These are phyloP conservation scores for Microcyclospora tardicrescens DNA, from an alignment of 2,329 filamentous ascomycete species.

Conservation along the genomic window DNA sequence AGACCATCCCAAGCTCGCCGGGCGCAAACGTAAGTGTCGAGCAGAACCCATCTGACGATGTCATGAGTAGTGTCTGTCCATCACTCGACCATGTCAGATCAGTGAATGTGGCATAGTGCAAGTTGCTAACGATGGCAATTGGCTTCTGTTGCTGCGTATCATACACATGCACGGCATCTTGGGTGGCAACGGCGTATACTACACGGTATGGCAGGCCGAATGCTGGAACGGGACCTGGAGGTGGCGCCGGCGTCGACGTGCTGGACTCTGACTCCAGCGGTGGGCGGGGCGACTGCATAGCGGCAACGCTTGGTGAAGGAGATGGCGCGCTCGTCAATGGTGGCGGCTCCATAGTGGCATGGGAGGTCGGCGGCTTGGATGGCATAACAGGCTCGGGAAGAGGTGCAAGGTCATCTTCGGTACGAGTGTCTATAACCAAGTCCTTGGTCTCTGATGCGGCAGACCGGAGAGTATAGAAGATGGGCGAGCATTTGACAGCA, in stretches of 20 bases:
- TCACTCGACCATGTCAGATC: constrained; percentile 84
- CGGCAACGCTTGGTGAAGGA: constrained; percentile 37
- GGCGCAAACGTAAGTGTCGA: constrained; percentile 74
- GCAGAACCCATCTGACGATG: constrained; percentile 97
- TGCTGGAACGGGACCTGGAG: constrained; percentile 41
- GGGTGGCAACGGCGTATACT: constrained; percentile 91
- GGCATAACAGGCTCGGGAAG: constrained; percentile 67
- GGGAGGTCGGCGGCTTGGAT: constrained; percentile 43
- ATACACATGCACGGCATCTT: constrained; percentile 88
- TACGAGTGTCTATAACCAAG: constrained; percentile 86
- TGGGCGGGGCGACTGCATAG: constrained; percentile 40
- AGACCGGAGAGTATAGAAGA: constrained; percentile 72
- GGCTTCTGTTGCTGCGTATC: constrained; percentile 95
- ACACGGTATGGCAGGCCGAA: constrained; percentile 87
- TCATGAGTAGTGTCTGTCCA: constrained; percentile 71
- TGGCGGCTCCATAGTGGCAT: constrained; percentile 70
- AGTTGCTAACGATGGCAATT: constrained; percentile 85
- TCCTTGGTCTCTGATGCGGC: constrained; percentile 57
- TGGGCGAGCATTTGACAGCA: constrained; percentile 83
- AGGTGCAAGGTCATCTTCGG: constrained; percentile 69
- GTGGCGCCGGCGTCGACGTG: constrained; percentile 39
- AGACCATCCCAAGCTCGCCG: constrained; percentile 73
- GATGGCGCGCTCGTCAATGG: constrained; percentile 45
- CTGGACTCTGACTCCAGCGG: constrained; percentile 38
- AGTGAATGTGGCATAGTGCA: constrained; percentile 95